Conservation (phyloP, 257 asterid genomes). For the Ophiorrhiza pumila region DNA sequence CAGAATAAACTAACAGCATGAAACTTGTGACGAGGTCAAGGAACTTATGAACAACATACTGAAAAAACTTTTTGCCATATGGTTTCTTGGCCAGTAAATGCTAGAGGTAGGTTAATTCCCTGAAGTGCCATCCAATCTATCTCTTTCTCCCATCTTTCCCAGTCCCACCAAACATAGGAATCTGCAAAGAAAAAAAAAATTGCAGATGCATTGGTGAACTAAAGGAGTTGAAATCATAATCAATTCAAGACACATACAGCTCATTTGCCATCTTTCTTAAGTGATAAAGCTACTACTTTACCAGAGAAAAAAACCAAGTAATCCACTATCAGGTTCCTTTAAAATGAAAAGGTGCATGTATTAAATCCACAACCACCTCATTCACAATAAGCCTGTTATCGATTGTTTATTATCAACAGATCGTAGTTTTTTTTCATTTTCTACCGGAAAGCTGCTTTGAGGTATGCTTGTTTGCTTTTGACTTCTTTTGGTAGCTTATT, state of each 20-base stretch:
- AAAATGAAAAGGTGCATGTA: neutral
- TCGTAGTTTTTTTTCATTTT: neutral
- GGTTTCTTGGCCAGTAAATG: slow-evolving; percentile 94
- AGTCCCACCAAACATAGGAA: slow-evolving; percentile 99
- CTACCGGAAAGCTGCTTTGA: neutral
- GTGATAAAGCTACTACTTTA: neutral
- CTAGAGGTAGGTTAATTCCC: slow-evolving; percentile 88
- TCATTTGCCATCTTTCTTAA: neutral
- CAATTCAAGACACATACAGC: neutral
- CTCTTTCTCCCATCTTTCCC: slow-evolving; percentile 99
- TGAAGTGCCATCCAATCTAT: slow-evolving; percentile 99
- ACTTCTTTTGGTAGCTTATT: neutral
- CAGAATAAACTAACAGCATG: neutral
- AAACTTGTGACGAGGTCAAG: slow-evolving; percentile 2
- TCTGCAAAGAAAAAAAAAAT: slow-evolving; percentile 44
- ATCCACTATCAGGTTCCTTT: neutral
- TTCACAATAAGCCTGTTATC: neutral
- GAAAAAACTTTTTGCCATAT: slow-evolving; percentile 93
- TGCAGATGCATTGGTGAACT: slow-evolving; percentile 17
- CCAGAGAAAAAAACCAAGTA: neutral
- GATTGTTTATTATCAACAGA: neutral
- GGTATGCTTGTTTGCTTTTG: neutral
- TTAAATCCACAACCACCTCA: neutral
- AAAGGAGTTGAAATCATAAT: slow-evolving; percentile 1
- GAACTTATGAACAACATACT: slow-evolving; percentile 41